Conservation (phyloP, 352 stramenopile species). For the Peronospora destructor region DNA sequence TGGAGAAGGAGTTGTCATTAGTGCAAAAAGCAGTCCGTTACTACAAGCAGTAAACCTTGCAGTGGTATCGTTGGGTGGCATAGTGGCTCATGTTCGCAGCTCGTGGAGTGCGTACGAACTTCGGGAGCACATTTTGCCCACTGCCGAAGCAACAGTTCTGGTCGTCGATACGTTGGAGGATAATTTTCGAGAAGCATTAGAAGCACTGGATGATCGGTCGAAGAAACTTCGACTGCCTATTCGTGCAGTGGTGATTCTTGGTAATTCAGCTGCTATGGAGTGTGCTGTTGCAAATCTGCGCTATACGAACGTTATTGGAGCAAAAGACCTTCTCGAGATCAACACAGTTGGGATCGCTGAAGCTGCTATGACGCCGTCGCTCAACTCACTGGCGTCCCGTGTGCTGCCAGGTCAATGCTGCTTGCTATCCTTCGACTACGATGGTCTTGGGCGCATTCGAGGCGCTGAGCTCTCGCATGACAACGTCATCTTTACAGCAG, state of each 20-base stretch:
- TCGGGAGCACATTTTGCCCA: slow-evolving; percentile 43
- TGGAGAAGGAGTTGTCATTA: slow-evolving; percentile 57
- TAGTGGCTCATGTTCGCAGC: slow-evolving; percentile 49
- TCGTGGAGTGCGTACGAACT: slow-evolving; percentile 53
- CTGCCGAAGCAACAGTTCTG: slow-evolving; percentile 44
- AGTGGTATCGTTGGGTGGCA: slow-evolving; percentile 41
- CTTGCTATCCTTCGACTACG: slow-evolving; percentile 59
- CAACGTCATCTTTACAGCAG: slow-evolving; percentile 77
- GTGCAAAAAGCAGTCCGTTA: slow-evolving; percentile 33
- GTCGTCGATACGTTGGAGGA: slow-evolving; percentile 48
- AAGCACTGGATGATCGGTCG: slow-evolving; percentile 14
- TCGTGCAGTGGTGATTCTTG: slow-evolving; percentile 45
- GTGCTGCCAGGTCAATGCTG: slow-evolving; percentile 44
- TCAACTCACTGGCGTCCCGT: slow-evolving; percentile 26
- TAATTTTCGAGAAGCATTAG: slow-evolving; percentile 39
- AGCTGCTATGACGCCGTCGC: slow-evolving; percentile 13
- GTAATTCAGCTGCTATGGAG: not conserved
- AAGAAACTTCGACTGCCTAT: slow-evolving; percentile 25
- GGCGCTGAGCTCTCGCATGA: slow-evolving; percentile 67
- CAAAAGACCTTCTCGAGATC: slow-evolving; percentile 36
- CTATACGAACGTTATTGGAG: slow-evolving; percentile 40
- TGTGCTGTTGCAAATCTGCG: slow-evolving; percentile 23
- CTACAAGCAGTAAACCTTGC: slow-evolving; percentile 62
- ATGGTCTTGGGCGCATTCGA: slow-evolving; percentile 39
- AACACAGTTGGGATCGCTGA: slow-evolving; percentile 18